Percentiles rank a stretch among this genome's conserved stretches.
These are phyloP conservation scores for Ramularia collo-cygni DNA, from an alignment of 2,329 filamentous ascomycete genomes.

Conservation along the genomic window DNA sequence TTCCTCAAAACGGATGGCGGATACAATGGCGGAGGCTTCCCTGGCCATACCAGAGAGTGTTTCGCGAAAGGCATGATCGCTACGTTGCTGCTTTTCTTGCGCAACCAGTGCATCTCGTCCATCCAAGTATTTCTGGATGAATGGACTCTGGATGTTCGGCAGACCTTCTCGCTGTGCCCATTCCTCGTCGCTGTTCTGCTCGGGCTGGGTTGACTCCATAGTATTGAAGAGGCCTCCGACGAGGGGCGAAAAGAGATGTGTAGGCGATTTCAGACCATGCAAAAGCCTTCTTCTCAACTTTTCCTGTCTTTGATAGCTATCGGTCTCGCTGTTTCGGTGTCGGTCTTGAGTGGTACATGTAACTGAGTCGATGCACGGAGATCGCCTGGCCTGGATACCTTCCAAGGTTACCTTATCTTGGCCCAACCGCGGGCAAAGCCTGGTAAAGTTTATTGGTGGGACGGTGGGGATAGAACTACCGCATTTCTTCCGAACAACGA, in stretches of 20 bases:
- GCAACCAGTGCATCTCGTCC: constrained; percentile 69
- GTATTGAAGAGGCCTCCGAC: neutral
- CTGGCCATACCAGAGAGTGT: constrained; percentile 71
- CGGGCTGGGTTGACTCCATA: constrained; percentile 5
- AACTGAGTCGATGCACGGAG: too few relatives aligned
- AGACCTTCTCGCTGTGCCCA: constrained; percentile 38
- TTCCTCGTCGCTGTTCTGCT: constrained; percentile 26
- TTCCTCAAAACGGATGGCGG: constrained; percentile 71
- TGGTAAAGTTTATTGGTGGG: too few relatives aligned
- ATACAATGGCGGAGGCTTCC: constrained; percentile 72
- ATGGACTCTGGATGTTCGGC: constrained; percentile 54
- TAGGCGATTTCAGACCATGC: too few relatives aligned
- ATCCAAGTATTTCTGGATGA: constrained; percentile 73
- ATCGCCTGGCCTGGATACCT: too few relatives aligned
- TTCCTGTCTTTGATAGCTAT: too few relatives aligned
- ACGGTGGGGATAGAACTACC: too few relatives aligned
- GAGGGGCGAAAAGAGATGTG: neutral
- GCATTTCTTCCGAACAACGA: too few relatives aligned
- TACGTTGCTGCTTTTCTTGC: constrained; percentile 75
- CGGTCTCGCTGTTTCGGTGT: too few relatives aligned
- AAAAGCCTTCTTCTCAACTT: too few relatives aligned
- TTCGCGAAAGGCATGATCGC: constrained; percentile 65
- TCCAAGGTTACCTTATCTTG: too few relatives aligned
- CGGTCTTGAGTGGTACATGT: too few relatives aligned
- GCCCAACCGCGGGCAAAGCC: too few relatives aligned